Evolutionary conservation across 257 asterid species (phyloP).

Genomic region (Voacanga thouarsii): DNA sequence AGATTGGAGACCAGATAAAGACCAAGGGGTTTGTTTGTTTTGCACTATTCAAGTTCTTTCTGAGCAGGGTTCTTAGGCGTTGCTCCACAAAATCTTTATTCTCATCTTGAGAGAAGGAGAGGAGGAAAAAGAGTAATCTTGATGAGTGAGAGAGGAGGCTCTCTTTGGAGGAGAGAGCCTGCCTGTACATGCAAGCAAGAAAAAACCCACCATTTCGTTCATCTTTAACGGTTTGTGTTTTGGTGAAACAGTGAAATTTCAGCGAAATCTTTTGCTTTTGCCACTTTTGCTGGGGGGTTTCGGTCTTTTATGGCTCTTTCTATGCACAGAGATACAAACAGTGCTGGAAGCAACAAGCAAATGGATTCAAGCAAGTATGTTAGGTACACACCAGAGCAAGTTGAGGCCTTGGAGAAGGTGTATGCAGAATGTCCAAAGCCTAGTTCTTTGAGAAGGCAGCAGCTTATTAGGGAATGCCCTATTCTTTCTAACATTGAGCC

Average conservation of each 20-base stretch:
- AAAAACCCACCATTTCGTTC: slow-evolving; percentile 17
- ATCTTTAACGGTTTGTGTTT: background rate
- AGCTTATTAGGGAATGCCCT: slow-evolving; percentile 86
- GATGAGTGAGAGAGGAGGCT: slow-evolving; percentile 89
- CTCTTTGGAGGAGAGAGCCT: slow-evolving; percentile 86
- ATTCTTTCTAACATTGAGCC: slow-evolving; percentile 87
- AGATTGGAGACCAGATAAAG: slow-evolving; percentile 25
- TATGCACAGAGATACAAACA: slow-evolving; percentile 58
- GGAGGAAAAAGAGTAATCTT: slow-evolving; percentile 23
- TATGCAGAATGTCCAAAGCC: slow-evolving; percentile 94
- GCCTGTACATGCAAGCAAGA: slow-evolving; percentile 54
- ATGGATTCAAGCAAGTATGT: slow-evolving; percentile 95
- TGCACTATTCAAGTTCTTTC: background rate
- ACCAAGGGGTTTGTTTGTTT: slow-evolving; percentile 7
- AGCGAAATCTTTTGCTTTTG: background rate
- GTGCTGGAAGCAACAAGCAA: slow-evolving; percentile 50
- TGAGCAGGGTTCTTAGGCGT: background rate
- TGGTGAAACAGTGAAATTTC: background rate
- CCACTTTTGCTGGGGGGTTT: slow-evolving; percentile 14
- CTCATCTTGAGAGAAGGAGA: background rate
- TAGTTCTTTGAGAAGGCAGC: slow-evolving; percentile 87
- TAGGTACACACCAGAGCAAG: slow-evolving; percentile 96
- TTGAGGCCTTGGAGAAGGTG: slow-evolving; percentile 91
- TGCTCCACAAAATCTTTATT: background rate
- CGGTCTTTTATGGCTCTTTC: slow-evolving; percentile 43